These are phyloP conservation scores for Xylaria sp. DNA, from an alignment of 2,329 filamentous ascomycete species.

Conservation along the genomic window DNA sequence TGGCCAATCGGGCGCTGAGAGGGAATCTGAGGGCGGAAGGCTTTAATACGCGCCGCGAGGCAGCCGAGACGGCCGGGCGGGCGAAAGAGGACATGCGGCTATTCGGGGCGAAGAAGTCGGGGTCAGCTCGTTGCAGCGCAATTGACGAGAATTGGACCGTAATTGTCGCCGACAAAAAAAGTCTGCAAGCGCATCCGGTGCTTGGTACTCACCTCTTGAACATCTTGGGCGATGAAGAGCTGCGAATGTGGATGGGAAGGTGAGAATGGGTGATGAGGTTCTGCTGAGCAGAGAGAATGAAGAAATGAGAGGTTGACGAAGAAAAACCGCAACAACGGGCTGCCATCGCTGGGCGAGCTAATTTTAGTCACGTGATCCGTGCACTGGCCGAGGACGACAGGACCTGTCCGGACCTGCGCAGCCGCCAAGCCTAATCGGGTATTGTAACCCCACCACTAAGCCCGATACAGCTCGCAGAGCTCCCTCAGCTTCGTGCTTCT, in stretches of 20 bases:
- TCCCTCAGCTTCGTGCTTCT: neutral
- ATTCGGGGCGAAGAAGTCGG: conserved; percentile 49
- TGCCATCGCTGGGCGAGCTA: conserved; percentile 38
- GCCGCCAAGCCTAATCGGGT: conserved; percentile 28
- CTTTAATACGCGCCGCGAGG: conserved; percentile 67
- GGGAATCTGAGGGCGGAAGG: conserved; percentile 67
- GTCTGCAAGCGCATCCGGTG: conserved; percentile 46
- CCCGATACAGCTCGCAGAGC: conserved; percentile 15
- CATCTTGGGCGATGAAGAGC: conserved; percentile 79
- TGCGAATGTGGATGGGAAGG: conserved; percentile 71
- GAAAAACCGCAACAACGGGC: conserved; percentile 42
- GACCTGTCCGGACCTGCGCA: conserved; percentile 23
- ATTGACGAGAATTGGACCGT: conserved; percentile 62
- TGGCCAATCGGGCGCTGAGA: conserved; percentile 68
- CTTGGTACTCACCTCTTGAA: conserved; percentile 78
- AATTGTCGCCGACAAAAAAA: conserved; percentile 43
- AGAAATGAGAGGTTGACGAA: conserved; percentile 42
- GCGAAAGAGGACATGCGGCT: conserved; percentile 75
- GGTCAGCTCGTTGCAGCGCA: conserved; percentile 64
- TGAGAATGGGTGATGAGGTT: conserved; percentile 61
- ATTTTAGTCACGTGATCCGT: conserved; percentile 39
- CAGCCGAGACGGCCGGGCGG: conserved; percentile 68
- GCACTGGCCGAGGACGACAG: conserved; percentile 25
- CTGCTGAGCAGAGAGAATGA: conserved; percentile 48
- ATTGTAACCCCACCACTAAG: conserved; percentile 16